Base-by-base conservation (phyloP, 345 rosid genomes). In the Anastatica hierochuntica region DNA sequence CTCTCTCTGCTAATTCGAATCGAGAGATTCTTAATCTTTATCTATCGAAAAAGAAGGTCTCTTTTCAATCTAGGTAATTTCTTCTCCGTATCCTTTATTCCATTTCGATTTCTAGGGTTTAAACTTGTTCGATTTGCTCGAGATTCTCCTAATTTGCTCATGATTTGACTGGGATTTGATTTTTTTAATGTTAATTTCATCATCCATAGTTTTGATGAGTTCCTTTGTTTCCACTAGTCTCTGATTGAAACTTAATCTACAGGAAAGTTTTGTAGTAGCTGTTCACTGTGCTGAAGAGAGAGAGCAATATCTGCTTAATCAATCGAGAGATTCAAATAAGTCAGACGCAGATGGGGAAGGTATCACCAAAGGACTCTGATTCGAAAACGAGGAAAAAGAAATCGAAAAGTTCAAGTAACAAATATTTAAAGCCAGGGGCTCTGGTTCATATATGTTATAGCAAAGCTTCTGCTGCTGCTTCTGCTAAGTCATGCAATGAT, bases 391-490 rank as follows among this genome's bases (percentile, higher is more conserved):
- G 79, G 60, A 84, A 73, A 47, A 77, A 77, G 69, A 77, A 81
- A 21, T 58, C 67, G 58, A 72, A 79, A 64, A 68, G 70, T 36
- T 79, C 92, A 0, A 63, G 68, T 60, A 69, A 61, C 33, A 87
- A 63, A 68, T 86, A 82, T 71, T 64, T 90, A 70, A 90, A 84
- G 60, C 92, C 97, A 1, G 90, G 95, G 37, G 77, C 94, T 13
- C 76, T 90, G n/a, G 85, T 87, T 63, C 95, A 77, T 76, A 74
- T 80, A 48, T 75, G 80, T 6, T 75, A 76, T 59, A 74, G 43
- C 31, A 82, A 77, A 68, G 71, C 62, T 1, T 74, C 85, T 0
- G 54, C 57, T 43, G 53, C 73, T 31, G 67, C 57, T 43, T 51
- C 73, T 31, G 67, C 72, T 17, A 90, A 82, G 76, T 65, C 81